Base-by-base conservation (phyloP, 345 rosid genomes). In the Boechera stricta region DNA sequence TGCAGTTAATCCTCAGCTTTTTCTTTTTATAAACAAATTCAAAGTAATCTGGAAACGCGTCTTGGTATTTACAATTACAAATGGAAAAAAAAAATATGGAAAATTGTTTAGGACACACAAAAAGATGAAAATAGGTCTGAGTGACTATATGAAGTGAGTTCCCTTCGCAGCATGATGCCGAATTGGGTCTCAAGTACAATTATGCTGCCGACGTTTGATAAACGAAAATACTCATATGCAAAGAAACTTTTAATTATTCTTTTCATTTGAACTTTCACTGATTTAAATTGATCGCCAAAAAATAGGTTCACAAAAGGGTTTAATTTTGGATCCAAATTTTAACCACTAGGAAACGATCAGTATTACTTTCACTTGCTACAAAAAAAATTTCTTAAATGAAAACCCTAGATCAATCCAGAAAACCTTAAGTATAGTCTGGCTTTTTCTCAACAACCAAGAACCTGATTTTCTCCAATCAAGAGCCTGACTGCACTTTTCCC, bases 1-100 rank as follows among this genome's bases (percentile, higher is more conserved):
- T 72, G 77, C 81, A 65, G 77, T 72, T 64, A 57, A 10, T 72
- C 56, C 67, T 15, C 67, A 71, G 53, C 67, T 62, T 48, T 53
- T 39, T 29, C 0, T 7, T 11, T 45, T 10, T 24, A 36, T 61
- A 35, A 64, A 39, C 2, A 52, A 52, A 63, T 21, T 1, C 24
- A 21, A 21, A 21, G 1, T 21, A 21, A 21, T 21, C 24, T 21
- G 24, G 1, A 21, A 21, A 35, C 60, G 33, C 67, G 60, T 76
- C 54, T 60, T 60, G 44, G 67, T 21, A 21, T 21, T 21, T 21
- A 21, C 24, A 21, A 21, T 21, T 21, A 21, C 24, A 21, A 21
- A 21, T 21, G 24, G 24, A 21, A 67, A 58, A 47, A 16, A 3
- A n/a, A 16, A 54, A 32, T 36, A 1, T 15, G 10, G 24, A 21